These are phyloP conservation scores for Sphagnurus paluster DNA, from an alignment of 1,284 basidiomycete species.

Conservation along the genomic window DNA sequence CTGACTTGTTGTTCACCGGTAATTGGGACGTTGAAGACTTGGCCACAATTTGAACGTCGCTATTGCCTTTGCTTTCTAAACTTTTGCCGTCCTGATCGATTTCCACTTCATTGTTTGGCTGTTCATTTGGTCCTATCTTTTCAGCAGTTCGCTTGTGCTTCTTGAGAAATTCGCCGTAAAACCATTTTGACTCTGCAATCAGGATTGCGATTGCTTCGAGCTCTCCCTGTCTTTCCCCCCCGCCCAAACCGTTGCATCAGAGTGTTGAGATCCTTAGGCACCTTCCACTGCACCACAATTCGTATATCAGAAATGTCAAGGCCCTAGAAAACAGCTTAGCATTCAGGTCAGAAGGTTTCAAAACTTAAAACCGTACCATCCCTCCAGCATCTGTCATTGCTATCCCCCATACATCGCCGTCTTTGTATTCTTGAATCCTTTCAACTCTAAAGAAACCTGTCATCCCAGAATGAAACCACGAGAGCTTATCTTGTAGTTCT, in stretches of 20 bases:
- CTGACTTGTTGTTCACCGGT: too few relatives aligned
- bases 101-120: too few relatives aligned
- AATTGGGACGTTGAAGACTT: too few relatives aligned
- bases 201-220: constrained; percentile 1
- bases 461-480: constrained; percentile 28
- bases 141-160: too few relatives aligned
- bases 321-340: constrained; percentile 12
- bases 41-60: too few relatives aligned
- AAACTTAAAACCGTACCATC: constrained; percentile 24
- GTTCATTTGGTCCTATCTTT: too few relatives aligned
- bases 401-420: constrained; percentile 17
- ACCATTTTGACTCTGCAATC: constrained; percentile 8
- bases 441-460: constrained; percentile 17
- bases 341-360: background rate
- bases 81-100: too few relatives aligned
- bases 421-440: constrained; percentile 12
- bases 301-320: constrained; percentile 11
- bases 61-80: too few relatives aligned
- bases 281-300: constrained; percentile 12
- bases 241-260: constrained; percentile 5
- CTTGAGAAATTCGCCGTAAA: background rate
- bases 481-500: constrained; percentile 18
- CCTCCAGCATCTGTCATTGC: constrained; percentile 22
- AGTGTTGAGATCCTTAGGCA: constrained; percentile 16
- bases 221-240: background rate